Evolutionary conservation across 2,329 filamentous ascomycete genomes (phyloP).

Genomic region (Alternaria burnsii): DNA sequence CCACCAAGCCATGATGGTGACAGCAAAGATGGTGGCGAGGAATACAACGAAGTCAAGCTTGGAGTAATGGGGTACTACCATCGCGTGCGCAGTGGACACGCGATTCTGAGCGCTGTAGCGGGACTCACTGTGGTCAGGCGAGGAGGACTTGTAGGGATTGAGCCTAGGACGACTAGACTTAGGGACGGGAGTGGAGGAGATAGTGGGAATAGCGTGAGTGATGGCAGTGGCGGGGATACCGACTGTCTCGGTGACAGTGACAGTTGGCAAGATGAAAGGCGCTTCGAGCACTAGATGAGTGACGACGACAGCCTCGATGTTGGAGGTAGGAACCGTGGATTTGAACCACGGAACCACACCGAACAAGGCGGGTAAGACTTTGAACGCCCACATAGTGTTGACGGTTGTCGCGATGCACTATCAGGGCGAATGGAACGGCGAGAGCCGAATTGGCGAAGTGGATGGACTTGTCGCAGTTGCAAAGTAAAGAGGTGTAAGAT

Average conservation of each 20-base stretch:
- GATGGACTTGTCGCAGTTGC: neutral
- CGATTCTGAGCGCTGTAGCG: neutral
- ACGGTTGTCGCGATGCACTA: neutral
- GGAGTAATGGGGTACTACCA: conserved; percentile 3
- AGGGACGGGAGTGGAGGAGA: neutral
- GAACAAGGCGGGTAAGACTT: conserved; percentile 4
- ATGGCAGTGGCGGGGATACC: conserved; percentile 14
- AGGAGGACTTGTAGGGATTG: neutral
- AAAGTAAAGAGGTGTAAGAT: neutral
- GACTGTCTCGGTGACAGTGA: conserved; percentile 12
- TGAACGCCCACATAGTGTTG: conserved; percentile 7
- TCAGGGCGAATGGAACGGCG: neutral
- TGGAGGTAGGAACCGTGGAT: neutral
- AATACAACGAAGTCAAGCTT: neutral
- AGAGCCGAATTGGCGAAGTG: neutral
- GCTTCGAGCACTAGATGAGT: conserved; percentile 1
- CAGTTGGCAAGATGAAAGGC: conserved; percentile 5
- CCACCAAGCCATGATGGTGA: neutral
- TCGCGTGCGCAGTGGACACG: neutral
- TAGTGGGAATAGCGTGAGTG: neutral
- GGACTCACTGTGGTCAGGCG: neutral
- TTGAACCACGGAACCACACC: neutral
- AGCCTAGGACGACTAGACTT: neutral
- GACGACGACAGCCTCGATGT: conserved; percentile 1
- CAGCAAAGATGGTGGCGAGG: neutral